Conservation (phyloP, 2,329 filamentous ascomycete genomes). For the Botryotinia convoluta region DNA sequence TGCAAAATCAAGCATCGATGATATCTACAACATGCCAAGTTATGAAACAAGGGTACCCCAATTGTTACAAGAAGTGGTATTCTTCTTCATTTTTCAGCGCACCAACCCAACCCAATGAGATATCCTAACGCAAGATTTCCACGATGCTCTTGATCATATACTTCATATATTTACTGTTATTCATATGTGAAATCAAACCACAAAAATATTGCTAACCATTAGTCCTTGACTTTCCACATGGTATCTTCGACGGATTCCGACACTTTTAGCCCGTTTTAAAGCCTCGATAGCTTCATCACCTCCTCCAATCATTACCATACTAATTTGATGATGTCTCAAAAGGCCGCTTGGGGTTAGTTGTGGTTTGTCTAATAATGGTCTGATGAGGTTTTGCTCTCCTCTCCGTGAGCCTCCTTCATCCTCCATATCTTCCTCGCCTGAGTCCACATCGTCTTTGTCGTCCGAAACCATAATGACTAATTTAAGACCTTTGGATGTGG, state of each 20-base stretch:
- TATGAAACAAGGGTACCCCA: not conserved
- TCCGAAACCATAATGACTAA: constrained; percentile 76
- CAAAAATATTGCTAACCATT: constrained; percentile 73
- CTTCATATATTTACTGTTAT: not conserved
- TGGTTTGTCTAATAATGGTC: constrained; percentile 71
- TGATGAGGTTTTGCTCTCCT: constrained; percentile 41
- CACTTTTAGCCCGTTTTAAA: constrained; percentile 59
- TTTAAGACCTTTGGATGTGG: constrained; percentile 61
- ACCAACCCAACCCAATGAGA: not conserved
- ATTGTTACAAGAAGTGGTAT: not conserved
- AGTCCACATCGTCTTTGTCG: constrained; percentile 37
- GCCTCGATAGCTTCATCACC: constrained; percentile 63
- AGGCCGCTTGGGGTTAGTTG: constrained; percentile 50
- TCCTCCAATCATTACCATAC: constrained; percentile 80
- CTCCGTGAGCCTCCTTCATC: constrained; percentile 37
- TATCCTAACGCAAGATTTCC: not conserved
- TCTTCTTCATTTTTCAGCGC: not conserved
- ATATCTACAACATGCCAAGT: not conserved
- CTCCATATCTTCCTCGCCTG: constrained; percentile 33
- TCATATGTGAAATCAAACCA: constrained; percentile 41
- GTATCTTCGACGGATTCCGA: constrained; percentile 77
- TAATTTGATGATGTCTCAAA: constrained; percentile 58
- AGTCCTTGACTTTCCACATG: constrained; percentile 78
- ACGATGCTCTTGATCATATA: not conserved
- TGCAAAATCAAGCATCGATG: not conserved